Evolutionary conservation across 2,329 filamentous ascomycete genomes (phyloP), one percentile per base, ranked within the genome.

Genomic region (Domatiomyces globalis): DNA sequence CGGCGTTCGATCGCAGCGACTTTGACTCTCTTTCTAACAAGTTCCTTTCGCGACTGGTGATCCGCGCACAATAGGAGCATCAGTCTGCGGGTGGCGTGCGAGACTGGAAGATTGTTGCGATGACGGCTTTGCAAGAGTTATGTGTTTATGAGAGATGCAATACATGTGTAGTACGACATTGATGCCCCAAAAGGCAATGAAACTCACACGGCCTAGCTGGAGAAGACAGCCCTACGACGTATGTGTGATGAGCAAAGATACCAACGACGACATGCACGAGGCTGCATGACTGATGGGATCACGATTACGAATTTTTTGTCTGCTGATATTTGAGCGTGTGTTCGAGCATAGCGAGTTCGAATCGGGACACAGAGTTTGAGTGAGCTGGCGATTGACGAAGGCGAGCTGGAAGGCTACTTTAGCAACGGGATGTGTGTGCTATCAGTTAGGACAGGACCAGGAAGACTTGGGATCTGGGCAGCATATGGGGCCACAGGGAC

Each of bases 21-120:
- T 96, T 95, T 66, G 90, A 96, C 73, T 92, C 83, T 55, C 71
- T 96, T 65, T 94, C 89, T 49, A 95, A 95, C 76, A 96, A 95
- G 75, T 95, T 96, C 74, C 73, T 95, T 61, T 94, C 89, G 39
- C 94, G 94, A 72, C 80, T 96, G 64, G 89, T 95, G 67, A 95
- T 95, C 68, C 87, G 90, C 62, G 86, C 90, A 17, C 19, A 47
- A 25, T 47, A 47, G 29, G 45, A 39, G 33, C 33, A 15, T 39
- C 33, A 10, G 12, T 15, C 10, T 15, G 33, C 22, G 33, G 33
- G 33, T 15, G 8, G 12, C 8, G 15, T 15, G 8, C 12, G 15
- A 10, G 33, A 39, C 33, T 39, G 33, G 4, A 15, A 15, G 33
- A 39, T 39, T 39, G 33, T 15, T 39, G 33, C 33, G 10, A 39